Conservation (phyloP, 306 rosid species). For the Datisca glomerata region DNA sequence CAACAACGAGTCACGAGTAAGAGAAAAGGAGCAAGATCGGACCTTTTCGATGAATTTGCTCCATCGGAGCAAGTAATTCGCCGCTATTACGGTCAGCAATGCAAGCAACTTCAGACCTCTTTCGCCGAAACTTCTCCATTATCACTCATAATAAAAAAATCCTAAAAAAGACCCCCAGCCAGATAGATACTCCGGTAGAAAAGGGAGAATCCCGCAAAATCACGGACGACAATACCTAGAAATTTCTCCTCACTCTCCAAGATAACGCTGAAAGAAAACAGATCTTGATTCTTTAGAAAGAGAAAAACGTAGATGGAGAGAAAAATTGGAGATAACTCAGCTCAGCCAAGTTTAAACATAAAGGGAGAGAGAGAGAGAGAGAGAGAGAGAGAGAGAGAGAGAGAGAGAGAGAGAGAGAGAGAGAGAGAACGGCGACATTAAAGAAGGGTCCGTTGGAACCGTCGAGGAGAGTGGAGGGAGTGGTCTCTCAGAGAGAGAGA, state of each 20-base stretch:
- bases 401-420: no score
- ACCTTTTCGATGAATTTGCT: slow-evolving; percentile 37
- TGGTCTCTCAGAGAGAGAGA: no score
- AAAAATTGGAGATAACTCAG: neutral
- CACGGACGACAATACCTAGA: neutral
- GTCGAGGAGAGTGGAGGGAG: no score
- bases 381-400: no score
- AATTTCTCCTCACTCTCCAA: no score
- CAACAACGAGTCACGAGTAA: neutral
- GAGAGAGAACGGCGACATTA: no score
- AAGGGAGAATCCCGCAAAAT: slow-evolving; percentile 1
- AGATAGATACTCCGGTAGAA: neutral
- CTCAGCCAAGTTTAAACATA: neutral
- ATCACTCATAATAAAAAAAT: slow-evolving; percentile 24
- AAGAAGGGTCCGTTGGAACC: no score
- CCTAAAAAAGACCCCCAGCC: neutral
- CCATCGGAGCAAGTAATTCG: slow-evolving; percentile 14
- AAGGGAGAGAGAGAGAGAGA: neutral
- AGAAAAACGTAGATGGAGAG: neutral
- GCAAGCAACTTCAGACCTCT: slow-evolving; percentile 28
- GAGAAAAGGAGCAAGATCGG: slow-evolving; percentile 3
- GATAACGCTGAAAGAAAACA: no score
- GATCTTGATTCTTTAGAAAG: slow-evolving; percentile 4
- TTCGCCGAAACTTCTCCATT: slow-evolving; percentile 47
- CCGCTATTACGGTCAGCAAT: slow-evolving; percentile 20